phyloP scores from a whole-genome alignment of 805 yeast genomes.

The Blastobotrys peoriensis region DNA sequence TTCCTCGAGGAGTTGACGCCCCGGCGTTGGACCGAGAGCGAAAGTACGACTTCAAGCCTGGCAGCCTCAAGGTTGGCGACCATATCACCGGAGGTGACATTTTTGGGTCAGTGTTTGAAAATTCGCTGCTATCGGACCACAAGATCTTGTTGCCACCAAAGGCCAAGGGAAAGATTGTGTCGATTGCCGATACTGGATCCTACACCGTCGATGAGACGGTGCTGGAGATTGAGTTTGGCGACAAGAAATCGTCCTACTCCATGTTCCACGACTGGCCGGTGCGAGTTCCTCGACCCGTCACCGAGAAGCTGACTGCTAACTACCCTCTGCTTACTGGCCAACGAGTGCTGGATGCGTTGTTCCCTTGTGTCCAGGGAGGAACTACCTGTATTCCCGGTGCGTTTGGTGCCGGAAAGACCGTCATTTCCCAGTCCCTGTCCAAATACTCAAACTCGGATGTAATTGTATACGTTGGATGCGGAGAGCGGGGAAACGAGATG shows the following conservation, averaged over 20 bases:
- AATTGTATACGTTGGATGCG: conserved; percentile 91
- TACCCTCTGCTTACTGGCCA: conserved; percentile 96
- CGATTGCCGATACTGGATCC: conserved; percentile 83
- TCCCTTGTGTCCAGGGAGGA: conserved; percentile 99
- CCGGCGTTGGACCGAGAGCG: conserved; percentile 85
- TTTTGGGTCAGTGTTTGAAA: conserved; percentile 89
- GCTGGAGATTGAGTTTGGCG: conserved; percentile 92
- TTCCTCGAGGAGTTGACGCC: conserved; percentile 97
- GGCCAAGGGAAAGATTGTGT: conserved; percentile 94
- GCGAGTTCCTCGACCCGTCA: conserved; percentile 98
- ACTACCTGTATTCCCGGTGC: conserved; percentile 99
- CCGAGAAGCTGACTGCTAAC: conserved; percentile 89
- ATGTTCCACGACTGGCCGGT: conserved; percentile 99
- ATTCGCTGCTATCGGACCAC: conserved; percentile 87
- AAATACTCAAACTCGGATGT: conserved; percentile 97
- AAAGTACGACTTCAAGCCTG: conserved; percentile 84
- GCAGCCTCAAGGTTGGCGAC: conserved; percentile 78
- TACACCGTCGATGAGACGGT: conserved; percentile 86
- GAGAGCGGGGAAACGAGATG: conserved; percentile 99
- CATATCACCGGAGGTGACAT: conserved; percentile 98
- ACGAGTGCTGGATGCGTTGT: conserved; percentile 94
- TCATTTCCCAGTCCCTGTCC: conserved; percentile 94
- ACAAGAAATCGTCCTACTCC: conserved; percentile 68
- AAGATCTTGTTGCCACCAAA: conserved; percentile 95
- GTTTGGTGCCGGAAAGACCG: conserved; percentile 98